Evolutionary conservation across 495 filamentous ascomycete genomes (phyloP).

Genomic region (Talaromyces ruber): DNA sequence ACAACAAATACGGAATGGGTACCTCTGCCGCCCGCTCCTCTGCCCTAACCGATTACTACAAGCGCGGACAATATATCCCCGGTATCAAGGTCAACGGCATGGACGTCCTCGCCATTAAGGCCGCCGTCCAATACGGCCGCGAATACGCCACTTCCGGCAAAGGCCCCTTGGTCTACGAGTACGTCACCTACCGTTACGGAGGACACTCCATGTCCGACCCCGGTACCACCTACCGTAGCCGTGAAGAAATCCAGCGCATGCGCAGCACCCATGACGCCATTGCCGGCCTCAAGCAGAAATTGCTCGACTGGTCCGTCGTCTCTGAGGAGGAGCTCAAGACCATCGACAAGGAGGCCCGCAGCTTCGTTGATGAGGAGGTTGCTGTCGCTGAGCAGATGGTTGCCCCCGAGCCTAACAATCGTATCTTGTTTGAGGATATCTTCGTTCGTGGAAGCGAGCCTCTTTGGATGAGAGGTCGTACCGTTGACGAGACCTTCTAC

Average conservation of each 20-base stretch:
- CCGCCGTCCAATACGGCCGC: constrained; percentile 87
- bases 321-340: constrained; percentile 94
- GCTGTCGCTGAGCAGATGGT: constrained; percentile 80
- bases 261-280: constrained; percentile 97
- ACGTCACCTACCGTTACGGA: constrained; percentile 98
- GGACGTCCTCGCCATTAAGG: constrained; percentile 97
- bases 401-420: constrained; percentile 60
- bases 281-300: constrained; percentile 93
- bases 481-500: constrained; percentile 90
- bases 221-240: constrained; percentile 96
- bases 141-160: constrained; percentile 71
- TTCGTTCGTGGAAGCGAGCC: constrained; percentile 92
- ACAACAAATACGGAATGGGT: constrained; percentile 99
- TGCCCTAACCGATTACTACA: constrained; percentile 98
- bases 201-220: constrained; percentile 99
- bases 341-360: constrained; percentile 86
- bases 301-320: constrained; percentile 88
- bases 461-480: constrained; percentile 79
- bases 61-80: constrained; percentile 99
- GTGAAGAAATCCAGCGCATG: constrained; percentile 99
- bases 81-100: constrained; percentile 99
- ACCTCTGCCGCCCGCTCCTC: constrained; percentile 90
- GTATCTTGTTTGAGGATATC: constrained; percentile 93
- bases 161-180: constrained; percentile 92
- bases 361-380: constrained; percentile 81